Conservation (phyloP, 1,284 basidiomycete species). For the Leccinum solheimii region DNA sequence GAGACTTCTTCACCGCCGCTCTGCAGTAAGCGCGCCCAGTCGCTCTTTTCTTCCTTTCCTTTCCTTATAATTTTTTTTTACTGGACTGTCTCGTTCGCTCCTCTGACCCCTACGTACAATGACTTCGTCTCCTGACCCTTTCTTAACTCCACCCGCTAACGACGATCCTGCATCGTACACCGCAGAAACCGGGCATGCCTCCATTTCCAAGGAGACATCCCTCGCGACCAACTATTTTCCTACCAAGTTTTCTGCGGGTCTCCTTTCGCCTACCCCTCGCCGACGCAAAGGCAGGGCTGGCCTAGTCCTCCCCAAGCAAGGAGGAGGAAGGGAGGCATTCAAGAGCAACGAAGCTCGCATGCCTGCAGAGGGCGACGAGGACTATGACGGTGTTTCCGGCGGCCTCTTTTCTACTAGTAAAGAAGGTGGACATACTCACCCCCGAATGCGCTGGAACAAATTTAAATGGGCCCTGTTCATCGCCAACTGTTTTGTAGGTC, state of each 20-base stretch:
- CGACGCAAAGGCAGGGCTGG: constrained; percentile 35
- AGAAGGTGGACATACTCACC: constrained; percentile 35
- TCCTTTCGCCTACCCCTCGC: constrained; percentile 42
- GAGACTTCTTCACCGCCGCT: neutral
- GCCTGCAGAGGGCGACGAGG: constrained; percentile 57
- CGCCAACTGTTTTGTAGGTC: constrained; percentile 30
- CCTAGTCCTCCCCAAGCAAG: constrained; percentile 45
- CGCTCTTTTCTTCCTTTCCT: neutral
- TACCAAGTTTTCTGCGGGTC: constrained; percentile 37
- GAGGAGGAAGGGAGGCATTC: constrained; percentile 66
- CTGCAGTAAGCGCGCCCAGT: neutral
- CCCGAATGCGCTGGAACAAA: constrained; percentile 60
- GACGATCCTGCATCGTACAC: neutral
- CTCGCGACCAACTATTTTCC: constrained; percentile 66
- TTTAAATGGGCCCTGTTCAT: constrained; percentile 70
- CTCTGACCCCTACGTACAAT: neutral
- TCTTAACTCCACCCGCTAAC: neutral
- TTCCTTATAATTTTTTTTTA: neutral
- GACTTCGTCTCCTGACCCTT: constrained; percentile 3
- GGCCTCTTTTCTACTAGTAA: constrained; percentile 33
- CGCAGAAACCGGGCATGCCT: neutral
- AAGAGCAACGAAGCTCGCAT: constrained; percentile 51
- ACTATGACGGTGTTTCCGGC: constrained; percentile 48
- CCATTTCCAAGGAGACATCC: constrained; percentile 27
- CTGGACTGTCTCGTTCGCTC: neutral